Evolutionary conservation across 2,329 filamentous ascomycete species (phyloP), one percentile per base, ranked within the genome.

Genomic region (Camillea tinctor): DNA sequence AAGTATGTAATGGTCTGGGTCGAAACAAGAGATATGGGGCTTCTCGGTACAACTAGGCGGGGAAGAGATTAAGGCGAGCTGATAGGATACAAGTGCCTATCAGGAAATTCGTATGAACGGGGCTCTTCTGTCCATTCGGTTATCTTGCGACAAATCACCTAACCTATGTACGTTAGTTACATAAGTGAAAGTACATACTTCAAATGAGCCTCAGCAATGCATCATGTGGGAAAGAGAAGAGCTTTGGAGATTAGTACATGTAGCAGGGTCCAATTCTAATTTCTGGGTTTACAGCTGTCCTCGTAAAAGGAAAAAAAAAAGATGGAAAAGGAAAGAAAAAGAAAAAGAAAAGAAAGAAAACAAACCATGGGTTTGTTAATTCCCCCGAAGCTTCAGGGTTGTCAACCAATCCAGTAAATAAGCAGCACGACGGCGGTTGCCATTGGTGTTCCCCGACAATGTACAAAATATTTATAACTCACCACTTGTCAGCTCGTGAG

Each of bases 351-450:
- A 49, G 6, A 49, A 49, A n/a, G 6, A n/a, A 50, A 50, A 19
- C 48, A 20, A 24, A 52, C 21, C 50, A 20, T 24, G 21, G 26
- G 26, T 23, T 51, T 54, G 49, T 54, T 26, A 57, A 55, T 58
- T 58, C 54, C 48, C 50, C 50, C 50, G 24, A 40, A 24, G 48
- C 44, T 56, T 51, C 23, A 51, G 24, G 44, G 19, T 19, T 20
- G 6, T 13, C 15, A 36, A n/a, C 61, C 58, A 60, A 66, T 61
- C 53, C 50, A 50, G 60, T 56, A 53, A 55, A 59, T 65, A 63
- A 66, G 62, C 58, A 55, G 60, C 50, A 56, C 52, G 50, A 30
- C 30, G 50, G 26, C 51, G 52, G 24, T 44, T 53, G 40, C 49
- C 22, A 66, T 61, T 64, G 57, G 61, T 49, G 52, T 5, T 11